Percentiles rank a stretch among this genome's conserved stretches.
phyloP scores from a whole-genome alignment of 2,329 filamentous ascomycete species.

The Lachnellula subtilissima region DNA sequence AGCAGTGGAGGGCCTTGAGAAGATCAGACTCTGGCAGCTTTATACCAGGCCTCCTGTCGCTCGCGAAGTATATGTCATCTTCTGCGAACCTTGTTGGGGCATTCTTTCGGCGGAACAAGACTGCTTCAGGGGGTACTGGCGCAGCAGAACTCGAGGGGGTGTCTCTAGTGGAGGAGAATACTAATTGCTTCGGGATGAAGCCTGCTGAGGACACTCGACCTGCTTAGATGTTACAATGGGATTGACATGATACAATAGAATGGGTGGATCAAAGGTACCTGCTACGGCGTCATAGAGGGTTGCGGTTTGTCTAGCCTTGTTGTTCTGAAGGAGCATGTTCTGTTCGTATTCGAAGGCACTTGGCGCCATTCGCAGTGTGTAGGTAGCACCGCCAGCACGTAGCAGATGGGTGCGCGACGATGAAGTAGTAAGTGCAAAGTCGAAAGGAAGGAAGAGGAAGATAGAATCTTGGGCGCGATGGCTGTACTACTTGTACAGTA shows the following conservation, averaged over 20 bases:
- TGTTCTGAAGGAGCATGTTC: slow-evolving; percentile 20
- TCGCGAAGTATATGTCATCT: slow-evolving; percentile 65
- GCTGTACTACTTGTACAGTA: too few relatives aligned
- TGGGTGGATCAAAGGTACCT: slow-evolving; percentile 39
- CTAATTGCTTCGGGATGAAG: slow-evolving; percentile 34
- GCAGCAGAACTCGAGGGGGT: slow-evolving; percentile 28
- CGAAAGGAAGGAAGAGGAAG: too few relatives aligned
- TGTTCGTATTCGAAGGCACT: too few relatives aligned
- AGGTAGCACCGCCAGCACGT: too few relatives aligned
- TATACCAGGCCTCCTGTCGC: slow-evolving; percentile 49
- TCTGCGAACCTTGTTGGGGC: slow-evolving; percentile 66
- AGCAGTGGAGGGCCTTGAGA: slow-evolving; percentile 63
- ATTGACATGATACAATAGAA: neutral
- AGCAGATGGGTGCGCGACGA: too few relatives aligned
- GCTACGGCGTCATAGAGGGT: slow-evolving; percentile 71
- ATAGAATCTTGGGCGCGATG: too few relatives aligned
- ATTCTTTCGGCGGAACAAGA: slow-evolving; percentile 59
- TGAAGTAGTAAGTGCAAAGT: too few relatives aligned
- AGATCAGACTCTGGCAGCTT: slow-evolving; percentile 65
- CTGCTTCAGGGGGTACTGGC: slow-evolving; percentile 61
- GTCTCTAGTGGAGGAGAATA: slow-evolving; percentile 25
- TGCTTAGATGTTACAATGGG: slow-evolving; percentile 17
- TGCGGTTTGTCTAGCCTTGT: slow-evolving; percentile 28
- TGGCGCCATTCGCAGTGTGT: too few relatives aligned
- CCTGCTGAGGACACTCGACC: slow-evolving; percentile 40